Evolutionary conservation across 306 rosid genomes (phyloP).

Genomic region (Dryas drummondii): DNA sequence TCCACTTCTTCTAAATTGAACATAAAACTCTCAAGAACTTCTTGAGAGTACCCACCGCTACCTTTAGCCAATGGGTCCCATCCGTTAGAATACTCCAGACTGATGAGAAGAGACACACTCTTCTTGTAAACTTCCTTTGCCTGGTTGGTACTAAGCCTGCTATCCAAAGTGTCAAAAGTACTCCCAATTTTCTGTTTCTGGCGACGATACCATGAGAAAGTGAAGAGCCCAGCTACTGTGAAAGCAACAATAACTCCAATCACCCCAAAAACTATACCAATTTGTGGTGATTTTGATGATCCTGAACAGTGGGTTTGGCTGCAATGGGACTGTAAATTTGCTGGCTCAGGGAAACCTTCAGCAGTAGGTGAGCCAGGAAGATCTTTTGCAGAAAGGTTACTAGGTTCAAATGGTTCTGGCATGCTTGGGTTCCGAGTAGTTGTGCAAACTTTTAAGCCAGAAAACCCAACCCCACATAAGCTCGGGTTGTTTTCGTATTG

Average conservation of each 20-base stretch:
- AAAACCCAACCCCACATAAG: conserved; percentile 72
- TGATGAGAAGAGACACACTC: conserved; percentile 47
- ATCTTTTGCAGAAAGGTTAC: conserved; percentile 31
- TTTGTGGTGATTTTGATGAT: conserved; percentile 42
- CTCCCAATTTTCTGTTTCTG: conserved; percentile 47
- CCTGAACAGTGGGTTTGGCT: conserved; percentile 42
- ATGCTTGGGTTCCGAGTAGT: conserved; percentile 44
- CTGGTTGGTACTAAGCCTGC: conserved; percentile 41
- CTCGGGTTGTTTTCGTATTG: conserved; percentile 60
- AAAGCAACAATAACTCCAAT: conserved; percentile 44
- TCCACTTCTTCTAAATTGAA: conserved; percentile 51
- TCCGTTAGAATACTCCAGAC: conserved; percentile 53
- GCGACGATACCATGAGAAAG: conserved; percentile 33
- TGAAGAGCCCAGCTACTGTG: conserved; percentile 32
- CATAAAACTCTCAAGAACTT: conserved; percentile 47
- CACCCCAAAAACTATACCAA: conserved; percentile 52
- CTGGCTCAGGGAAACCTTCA: conserved; percentile 53
- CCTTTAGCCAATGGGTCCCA: conserved; percentile 58
- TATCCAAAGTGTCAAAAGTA: conserved; percentile 31
- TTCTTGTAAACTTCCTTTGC: conserved; percentile 38
- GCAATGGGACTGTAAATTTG: conserved; percentile 44
- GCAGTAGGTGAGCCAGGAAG: conserved; percentile 43
- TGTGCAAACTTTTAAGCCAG: conserved; percentile 51
- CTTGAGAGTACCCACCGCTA: conserved; percentile 45
- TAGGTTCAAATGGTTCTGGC: conserved; percentile 76